These are phyloP conservation scores for Cyclocybe cylindracea DNA, from an alignment of 768 basidiomycete species.

Conservation along the genomic window DNA sequence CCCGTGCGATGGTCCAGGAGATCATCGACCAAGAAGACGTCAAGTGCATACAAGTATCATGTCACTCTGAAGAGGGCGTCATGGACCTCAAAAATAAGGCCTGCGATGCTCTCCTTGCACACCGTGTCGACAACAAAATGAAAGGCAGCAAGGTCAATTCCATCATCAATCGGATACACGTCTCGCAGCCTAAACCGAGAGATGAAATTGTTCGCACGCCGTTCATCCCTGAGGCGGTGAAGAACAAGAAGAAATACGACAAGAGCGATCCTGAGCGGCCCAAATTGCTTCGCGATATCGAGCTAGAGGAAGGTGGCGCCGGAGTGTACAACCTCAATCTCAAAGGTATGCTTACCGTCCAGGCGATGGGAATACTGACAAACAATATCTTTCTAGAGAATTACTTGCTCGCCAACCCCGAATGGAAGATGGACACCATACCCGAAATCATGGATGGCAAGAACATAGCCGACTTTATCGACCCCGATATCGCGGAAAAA, in stretches of 20 bases:
- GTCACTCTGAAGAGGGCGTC: constrained; percentile 96
- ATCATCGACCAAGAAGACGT: constrained; percentile 79
- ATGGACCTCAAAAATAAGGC: constrained; percentile 96
- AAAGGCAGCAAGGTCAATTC: constrained; percentile 92
- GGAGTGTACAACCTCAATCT: constrained; percentile 91
- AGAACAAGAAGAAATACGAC: constrained; percentile 80
- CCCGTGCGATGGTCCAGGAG: constrained; percentile 80
- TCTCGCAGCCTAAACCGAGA: constrained; percentile 85
- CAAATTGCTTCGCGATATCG: constrained; percentile 76
- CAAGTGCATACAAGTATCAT: constrained; percentile 82
- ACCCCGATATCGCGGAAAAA: constrained; percentile 95
- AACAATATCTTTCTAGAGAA: constrained; percentile 60
- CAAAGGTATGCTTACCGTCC: constrained; percentile 46
- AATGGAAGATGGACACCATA: constrained; percentile 96
- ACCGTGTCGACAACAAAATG: constrained; percentile 92
- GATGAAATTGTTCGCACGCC: constrained; percentile 89
- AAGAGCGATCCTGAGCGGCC: constrained; percentile 81
- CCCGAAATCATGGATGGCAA: constrained; percentile 99
- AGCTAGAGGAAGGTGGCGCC: constrained; percentile 84
- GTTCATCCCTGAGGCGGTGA: constrained; percentile 86
- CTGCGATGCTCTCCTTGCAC: constrained; percentile 93
- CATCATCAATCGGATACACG: constrained; percentile 94
- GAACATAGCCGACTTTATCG: constrained; percentile 98
- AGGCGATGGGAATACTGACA: too few relatives aligned
- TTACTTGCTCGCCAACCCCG: constrained; percentile 84